Percentiles rank a stretch among this genome's conserved stretches.
Evolutionary conservation across 179 eudicot genomes (phyloP).

Genomic region (Spinacia oleracea): DNA sequence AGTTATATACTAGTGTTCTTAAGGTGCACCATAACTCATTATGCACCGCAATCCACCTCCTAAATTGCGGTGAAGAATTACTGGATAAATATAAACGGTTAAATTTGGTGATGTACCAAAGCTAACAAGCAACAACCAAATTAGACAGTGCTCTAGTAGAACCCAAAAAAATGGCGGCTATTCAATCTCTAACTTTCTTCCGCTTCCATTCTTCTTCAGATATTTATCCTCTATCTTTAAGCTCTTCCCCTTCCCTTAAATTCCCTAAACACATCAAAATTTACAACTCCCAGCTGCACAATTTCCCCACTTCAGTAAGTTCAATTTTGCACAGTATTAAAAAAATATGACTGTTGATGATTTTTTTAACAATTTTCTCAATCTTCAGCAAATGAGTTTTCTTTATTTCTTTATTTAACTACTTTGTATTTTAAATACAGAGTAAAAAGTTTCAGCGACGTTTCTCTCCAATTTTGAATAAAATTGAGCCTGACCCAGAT

Average conservation of each 20-base stretch:
- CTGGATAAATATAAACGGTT: too few relatives aligned
- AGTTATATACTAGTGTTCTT: too few relatives aligned
- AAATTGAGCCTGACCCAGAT: constrained; percentile 22
- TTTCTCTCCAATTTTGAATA: constrained; percentile 22
- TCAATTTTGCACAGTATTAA: neutral
- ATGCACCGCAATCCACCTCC: too few relatives aligned
- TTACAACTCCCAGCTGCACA: neutral
- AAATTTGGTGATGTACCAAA: too few relatives aligned
- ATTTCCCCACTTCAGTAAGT: constrained; percentile 17
- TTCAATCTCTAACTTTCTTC: neutral
- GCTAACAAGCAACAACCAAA: too few relatives aligned
- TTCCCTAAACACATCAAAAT: constrained; percentile 2
- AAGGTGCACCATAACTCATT: too few relatives aligned
- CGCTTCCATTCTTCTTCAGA: neutral
- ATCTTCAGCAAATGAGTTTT: neutral
- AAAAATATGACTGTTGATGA: neutral
- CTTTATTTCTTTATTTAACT: neutral
- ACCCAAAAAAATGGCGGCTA: constrained; percentile 16
- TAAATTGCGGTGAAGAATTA: too few relatives aligned
- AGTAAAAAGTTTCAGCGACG: neutral
- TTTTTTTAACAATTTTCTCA: neutral
- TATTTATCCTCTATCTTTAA: neutral
- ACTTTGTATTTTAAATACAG: neutral
- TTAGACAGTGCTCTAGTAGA: too few relatives aligned
- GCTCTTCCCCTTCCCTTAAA: neutral